Conservation (phyloP, 805 yeast genomes). For the Vanderwaltozyma tropicalis region DNA sequence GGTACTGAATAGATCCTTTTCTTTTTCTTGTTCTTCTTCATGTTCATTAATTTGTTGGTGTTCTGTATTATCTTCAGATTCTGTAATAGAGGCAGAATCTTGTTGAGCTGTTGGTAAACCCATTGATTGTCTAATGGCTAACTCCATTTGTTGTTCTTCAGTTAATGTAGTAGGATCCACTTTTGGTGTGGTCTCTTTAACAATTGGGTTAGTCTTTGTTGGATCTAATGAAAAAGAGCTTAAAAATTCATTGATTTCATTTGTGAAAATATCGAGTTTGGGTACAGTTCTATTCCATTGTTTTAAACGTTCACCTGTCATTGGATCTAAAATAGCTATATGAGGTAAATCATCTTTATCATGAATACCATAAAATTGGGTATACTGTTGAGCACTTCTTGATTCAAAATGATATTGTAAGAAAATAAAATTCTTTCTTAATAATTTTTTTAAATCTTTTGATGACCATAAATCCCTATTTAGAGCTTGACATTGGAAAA, state of each 20-base stretch:
- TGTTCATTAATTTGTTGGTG: neutral
- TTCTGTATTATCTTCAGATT: conserved; percentile 1
- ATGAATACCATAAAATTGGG: conserved; percentile 59
- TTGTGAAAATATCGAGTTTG: conserved; percentile 45
- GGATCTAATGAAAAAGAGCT: conserved; percentile 53
- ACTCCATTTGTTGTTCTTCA: conserved; percentile 75
- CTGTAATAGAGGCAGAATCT: conserved; percentile 11
- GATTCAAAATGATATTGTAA: conserved; percentile 78
- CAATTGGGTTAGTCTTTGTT: conserved; percentile 53
- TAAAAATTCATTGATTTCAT: conserved; percentile 63
- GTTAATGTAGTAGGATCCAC: conserved; percentile 56
- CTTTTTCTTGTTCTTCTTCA: conserved; percentile 7
- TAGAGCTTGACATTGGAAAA: conserved; percentile 79
- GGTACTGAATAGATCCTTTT: conserved; percentile 36
- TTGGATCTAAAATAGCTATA: conserved; percentile 84
- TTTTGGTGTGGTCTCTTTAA: conserved; percentile 43
- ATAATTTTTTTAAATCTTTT: conserved; percentile 47
- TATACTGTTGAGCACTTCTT: conserved; percentile 59
- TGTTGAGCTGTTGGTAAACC: conserved; percentile 25
- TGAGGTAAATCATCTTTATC: conserved; percentile 56
- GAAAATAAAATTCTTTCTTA: conserved; percentile 64
- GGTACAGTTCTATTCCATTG: conserved; percentile 68
- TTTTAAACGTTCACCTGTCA: conserved; percentile 83
- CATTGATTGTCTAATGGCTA: conserved; percentile 63
- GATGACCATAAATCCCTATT: conserved; percentile 93